Evolutionary conservation across 768 basidiomycete genomes (phyloP), one percentile per base, ranked within the genome.

Genomic region (Infundibulicybe gibba): DNA sequence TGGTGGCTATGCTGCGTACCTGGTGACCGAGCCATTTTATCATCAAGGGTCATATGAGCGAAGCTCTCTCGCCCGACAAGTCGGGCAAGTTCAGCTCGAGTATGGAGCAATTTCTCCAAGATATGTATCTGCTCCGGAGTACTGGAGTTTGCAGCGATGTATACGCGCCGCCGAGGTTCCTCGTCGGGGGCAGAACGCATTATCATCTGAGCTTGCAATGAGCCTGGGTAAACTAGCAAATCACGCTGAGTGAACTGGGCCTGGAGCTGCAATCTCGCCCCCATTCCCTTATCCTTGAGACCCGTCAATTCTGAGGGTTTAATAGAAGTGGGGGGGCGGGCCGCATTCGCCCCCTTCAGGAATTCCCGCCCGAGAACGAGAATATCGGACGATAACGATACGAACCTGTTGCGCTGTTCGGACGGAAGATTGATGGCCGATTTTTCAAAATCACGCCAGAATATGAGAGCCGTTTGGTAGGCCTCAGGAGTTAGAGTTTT

Each of bases 21-120:
- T 44, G 95, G 94, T 30, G 83, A 87, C 64, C 89, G 92, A 1
- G 94, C 95, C 97, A 99, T 99, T 70, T 97, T 99, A 65, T 97
- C 94, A 25, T 79, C 79, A 15, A 98, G 73, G 0, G 84, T 80
- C 78, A 97, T 88, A 49, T 90, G 83, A 0, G 85, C 93, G 69
- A 81, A 98, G 54, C 87, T 95, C 33, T 83, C 74, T 56, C 83
- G 81, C 9, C 95, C 95, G 32, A 97, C 85, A 13, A 98, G 68
- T 16, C 71, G 77, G 2, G 97, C 93, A 5, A 97, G 72, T 56
- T 94, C 81, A 4, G 84, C 90, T 21, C 97, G 79, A 38, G 83
- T 83, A 31, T 74, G 71, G 25, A 99, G 68, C 42, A 99, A 70
- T 10, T 66, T 65, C 51, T 98, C 95, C 40, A 99, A 64, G 4